These are phyloP conservation scores for Ambrosia artemisiifolia DNA, from an alignment of 129 eudicot genomes.

Conservation along the genomic window DNA sequence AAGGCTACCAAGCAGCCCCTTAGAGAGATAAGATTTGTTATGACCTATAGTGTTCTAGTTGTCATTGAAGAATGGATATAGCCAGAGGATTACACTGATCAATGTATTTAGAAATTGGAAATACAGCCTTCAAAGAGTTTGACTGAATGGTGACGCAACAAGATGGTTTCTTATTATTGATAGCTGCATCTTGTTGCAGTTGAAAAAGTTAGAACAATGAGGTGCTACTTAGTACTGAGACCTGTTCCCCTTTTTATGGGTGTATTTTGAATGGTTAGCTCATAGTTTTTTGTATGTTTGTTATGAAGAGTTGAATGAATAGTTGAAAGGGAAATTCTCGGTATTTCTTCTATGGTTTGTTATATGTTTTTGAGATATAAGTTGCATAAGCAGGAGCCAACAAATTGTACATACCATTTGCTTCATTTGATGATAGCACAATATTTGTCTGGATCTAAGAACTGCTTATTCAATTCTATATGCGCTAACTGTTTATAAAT, in stretches of 20 bases:
- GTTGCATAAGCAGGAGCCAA: neutral
- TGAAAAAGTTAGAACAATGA: neutral
- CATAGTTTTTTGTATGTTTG: neutral
- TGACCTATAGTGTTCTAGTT: neutral
- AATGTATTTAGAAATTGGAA: neutral
- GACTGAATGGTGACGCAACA: constrained; percentile 9
- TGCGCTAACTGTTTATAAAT: neutral
- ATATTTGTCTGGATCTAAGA: neutral
- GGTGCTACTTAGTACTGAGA: neutral
- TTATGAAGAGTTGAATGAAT: neutral
- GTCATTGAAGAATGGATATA: constrained; percentile 6
- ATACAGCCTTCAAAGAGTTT: neutral
- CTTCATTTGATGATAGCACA: neutral
- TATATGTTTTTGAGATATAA: neutral
- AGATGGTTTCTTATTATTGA: constrained; percentile 2
- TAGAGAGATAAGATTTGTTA: neutral
- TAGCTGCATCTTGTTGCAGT: neutral
- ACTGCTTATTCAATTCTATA: neutral
- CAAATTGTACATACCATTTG: neutral
- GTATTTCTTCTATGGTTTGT: neutral
- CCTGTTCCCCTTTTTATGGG: neutral
- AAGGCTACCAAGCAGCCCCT: no score
- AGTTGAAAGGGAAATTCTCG: neutral
- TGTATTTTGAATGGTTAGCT: neutral
- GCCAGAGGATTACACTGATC: neutral